Evolutionary conservation across 208 protist genomes (phyloP), one percentile per base, ranked within the genome.

Genomic region (Acanthamoeba castellanii): DNA sequence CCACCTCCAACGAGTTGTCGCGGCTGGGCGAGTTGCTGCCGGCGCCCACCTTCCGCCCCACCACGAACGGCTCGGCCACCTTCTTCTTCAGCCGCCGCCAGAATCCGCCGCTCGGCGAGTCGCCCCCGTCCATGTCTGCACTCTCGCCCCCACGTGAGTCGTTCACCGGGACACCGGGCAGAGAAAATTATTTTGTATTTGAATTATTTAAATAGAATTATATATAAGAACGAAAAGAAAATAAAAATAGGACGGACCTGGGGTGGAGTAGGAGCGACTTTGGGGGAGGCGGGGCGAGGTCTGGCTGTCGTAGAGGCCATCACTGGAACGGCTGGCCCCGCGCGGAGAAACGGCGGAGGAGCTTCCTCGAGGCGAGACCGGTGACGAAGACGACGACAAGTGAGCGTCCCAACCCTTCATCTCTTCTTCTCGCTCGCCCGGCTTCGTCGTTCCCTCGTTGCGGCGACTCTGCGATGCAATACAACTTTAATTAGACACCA

Each of bases 1-100:
- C 55, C 20, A 47, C 45, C 37, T 20, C 37, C 9, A 68, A 7
- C 32, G 82, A 42, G 22, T 57, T 68, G 47, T 66, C 55, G 52
- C 82, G 55, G 52, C 82, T 89, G 27, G 82, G 82, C n/a, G 82
- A 89, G 72, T 81, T 81, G 72, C 72, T 81, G 18, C 72, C 72
- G 30, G 20, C 30, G 20, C 64, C 70, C 6, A 42, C 42, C 72
- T 50, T 81, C 37, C 34, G 14, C 7, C 72, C 42, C 14, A 81
- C 72, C 18, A 81, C 72, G 72, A 81, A 81, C 18, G 72, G 72
- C 16, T 81, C 72, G 30, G 72, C 72, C 72, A 81, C 72, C 72
- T 81, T 81, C 72, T 50, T 81, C 42, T 81, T 81, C 14, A 81
- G 72, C 2, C 72, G 72, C 22, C 72, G 8, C 72, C 72, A 81